These are phyloP conservation scores for Torulaspora gathmanii DNA, from an alignment of 805 yeast genomes.

Conservation along the genomic window DNA sequence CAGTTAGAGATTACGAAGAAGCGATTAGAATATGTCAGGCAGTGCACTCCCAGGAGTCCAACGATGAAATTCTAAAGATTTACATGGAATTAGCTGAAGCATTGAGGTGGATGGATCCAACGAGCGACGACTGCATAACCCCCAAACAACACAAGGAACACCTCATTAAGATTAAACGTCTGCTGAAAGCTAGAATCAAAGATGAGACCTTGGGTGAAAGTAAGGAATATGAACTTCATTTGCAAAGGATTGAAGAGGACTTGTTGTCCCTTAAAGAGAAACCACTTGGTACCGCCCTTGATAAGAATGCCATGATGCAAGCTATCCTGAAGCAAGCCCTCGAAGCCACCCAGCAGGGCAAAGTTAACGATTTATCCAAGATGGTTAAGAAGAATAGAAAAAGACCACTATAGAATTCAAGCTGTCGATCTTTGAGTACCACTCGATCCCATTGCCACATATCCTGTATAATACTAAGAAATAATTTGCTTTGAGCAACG, in stretches of 20 bases:
- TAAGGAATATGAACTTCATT: conserved; percentile 40
- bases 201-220: conserved; percentile 39
- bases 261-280: conserved; percentile 48
- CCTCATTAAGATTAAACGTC: conserved; percentile 48
- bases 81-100: conserved; percentile 23
- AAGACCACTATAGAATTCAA: neutral
- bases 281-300: conserved; percentile 48
- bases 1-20: conserved; percentile 60
- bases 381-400: conserved; percentile 53
- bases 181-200: conserved; percentile 42
- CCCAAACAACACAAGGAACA: conserved; percentile 48
- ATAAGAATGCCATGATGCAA: conserved; percentile 53
- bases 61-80: conserved; percentile 10
- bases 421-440: neutral
- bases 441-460: neutral
- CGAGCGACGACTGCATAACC: conserved; percentile 8
- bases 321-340: conserved; percentile 37
- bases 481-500: conserved; percentile 7
- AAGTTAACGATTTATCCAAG: conserved; percentile 58
- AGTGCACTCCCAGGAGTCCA: conserved; percentile 1
- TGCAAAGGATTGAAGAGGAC: conserved; percentile 54
- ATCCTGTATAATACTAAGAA: neutral
- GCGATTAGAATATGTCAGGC: conserved; percentile 37
- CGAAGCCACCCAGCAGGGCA: conserved; percentile 16
- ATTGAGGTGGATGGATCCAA: conserved; percentile 19